Evolutionary conservation across 1,284 basidiomycete genomes (phyloP).

Genomic region (Rhodotorula sp.): DNA sequence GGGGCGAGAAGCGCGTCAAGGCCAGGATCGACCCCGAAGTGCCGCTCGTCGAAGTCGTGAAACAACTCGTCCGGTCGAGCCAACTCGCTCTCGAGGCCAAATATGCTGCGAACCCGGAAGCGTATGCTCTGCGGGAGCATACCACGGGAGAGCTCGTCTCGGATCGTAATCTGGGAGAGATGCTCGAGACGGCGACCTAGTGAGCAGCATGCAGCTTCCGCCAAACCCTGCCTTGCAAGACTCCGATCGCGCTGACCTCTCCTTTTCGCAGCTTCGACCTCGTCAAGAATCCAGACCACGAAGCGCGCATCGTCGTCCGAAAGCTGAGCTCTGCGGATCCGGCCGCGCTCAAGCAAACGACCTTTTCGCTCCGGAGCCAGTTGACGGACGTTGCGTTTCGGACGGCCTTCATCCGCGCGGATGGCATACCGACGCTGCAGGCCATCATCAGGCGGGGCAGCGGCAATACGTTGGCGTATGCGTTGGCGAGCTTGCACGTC

Average conservation of each 20-base stretch:
- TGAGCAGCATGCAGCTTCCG: not conserved
- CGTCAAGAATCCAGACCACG: slow-evolving; percentile 73
- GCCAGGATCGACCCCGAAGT: slow-evolving; percentile 45
- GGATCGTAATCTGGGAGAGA: slow-evolving; percentile 68
- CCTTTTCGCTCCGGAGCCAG: slow-evolving; percentile 79
- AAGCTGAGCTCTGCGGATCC: slow-evolving; percentile 63
- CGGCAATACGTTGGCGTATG: slow-evolving; percentile 86
- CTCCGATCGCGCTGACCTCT: not conserved
- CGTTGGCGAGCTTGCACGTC: slow-evolving; percentile 78
- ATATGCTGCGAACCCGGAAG: not conserved
- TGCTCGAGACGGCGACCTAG: slow-evolving; percentile 12
- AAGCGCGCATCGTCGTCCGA: slow-evolving; percentile 74
- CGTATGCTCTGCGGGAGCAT: slow-evolving; percentile 76
- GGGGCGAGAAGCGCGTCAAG: slow-evolving; percentile 38
- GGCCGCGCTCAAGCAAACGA: slow-evolving; percentile 61
- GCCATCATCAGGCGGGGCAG: slow-evolving; percentile 64
- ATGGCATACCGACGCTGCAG: slow-evolving; percentile 73
- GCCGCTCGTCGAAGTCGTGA: slow-evolving; percentile 45
- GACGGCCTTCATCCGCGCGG: slow-evolving; percentile 73
- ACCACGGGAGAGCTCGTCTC: slow-evolving; percentile 61
- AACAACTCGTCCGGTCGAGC: slow-evolving; percentile 49
- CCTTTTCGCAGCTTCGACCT: slow-evolving; percentile 55
- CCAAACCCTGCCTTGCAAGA: not conserved
- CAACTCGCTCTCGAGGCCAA: slow-evolving; percentile 57
- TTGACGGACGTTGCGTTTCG: slow-evolving; percentile 89